Percentiles rank a stretch among this genome's conserved stretches.
Evolutionary conservation across 2,329 filamentous ascomycete genomes (phyloP).

Genomic region (Chaetomiaceae sp.): DNA sequence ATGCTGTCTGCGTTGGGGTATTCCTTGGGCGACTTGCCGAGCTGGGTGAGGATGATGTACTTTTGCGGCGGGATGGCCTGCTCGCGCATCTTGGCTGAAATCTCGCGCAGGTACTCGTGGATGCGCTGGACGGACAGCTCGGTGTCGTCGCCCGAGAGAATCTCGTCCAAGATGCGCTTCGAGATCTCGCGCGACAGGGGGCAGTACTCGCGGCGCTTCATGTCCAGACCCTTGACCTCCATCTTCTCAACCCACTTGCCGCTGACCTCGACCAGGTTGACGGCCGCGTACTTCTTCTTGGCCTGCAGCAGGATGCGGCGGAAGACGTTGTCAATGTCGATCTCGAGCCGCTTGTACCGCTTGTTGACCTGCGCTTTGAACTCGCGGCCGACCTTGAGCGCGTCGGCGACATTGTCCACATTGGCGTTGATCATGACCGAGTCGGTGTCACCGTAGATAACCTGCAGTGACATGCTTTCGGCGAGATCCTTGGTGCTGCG

Average conservation of each 20-base stretch:
- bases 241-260: constrained; percentile 91
- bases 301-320: constrained; percentile 87
- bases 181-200: constrained; percentile 93
- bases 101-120: constrained; percentile 85
- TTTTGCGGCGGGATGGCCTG: constrained; percentile 70
- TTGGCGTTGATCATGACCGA: constrained; percentile 99
- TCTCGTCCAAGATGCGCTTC: constrained; percentile 82
- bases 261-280: constrained; percentile 85
- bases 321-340: constrained; percentile 98
- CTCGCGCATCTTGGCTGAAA: constrained; percentile 82
- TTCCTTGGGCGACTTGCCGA: constrained; percentile 87
- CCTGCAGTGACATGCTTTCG: constrained; percentile 82
- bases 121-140: constrained; percentile 85
- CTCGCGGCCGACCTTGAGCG: constrained; percentile 84
- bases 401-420: constrained; percentile 86
- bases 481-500: constrained; percentile 93
- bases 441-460: constrained; percentile 98
- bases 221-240: constrained; percentile 96
- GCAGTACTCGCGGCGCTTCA: constrained; percentile 97
- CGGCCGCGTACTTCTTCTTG: constrained; percentile 98
- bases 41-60: constrained; percentile 97
- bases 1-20: constrained; percentile 93
- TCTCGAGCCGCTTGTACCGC: constrained; percentile 85
- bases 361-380: constrained; percentile 97
- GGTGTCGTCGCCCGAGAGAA: constrained; percentile 87